Evolutionary conservation across 2,329 filamentous ascomycete species (phyloP), one percentile per base, ranked within the genome.

Genomic region (Daldinia eschscholtzii): DNA sequence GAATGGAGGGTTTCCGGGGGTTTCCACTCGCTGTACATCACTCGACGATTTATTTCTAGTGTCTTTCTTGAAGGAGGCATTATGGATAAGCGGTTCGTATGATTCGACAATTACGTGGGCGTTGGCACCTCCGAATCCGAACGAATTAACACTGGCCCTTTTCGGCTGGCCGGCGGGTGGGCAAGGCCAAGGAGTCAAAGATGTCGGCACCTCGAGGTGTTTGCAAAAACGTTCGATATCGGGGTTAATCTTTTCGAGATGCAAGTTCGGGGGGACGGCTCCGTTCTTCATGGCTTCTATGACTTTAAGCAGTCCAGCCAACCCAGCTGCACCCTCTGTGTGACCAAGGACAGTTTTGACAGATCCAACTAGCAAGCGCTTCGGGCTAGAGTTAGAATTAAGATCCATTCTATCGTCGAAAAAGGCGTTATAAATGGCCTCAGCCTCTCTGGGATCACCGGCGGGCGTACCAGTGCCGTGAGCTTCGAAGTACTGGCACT

Each of bases 321-420:
- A 73, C 0, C 85, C 85, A 2, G 84, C 83, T 0, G 82, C 80
- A 7, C 83, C 83, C 72, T 87, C 85, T 0, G 82, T 82, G 69
- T 87, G 85, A 18, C 85, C 85, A 35, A 84, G 78, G 2, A 83
- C 76, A 0, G 82, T 83, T 76, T 83, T 84, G 61, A 83, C 71
- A 0, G 81, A 83, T 2, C 82, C 82, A 1, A 83, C 81, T 1
- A 81, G 61, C 26, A 83, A 46, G 46, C 77, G 78, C 2, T 68
- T 64, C 12, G 48, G 12, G 10, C 28, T 30, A 56, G 65, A 5
- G 50, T 57, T 23, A 50, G 42, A 61, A 4, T 57, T 6, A 46
- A 58, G 28, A 61, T 66, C 26, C 35, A 30, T 33, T n/a, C 3
- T 26, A 18, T 44, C 20, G 6, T 65, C 70, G 39, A 82, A 83